These are phyloP conservation scores for Pythium chondricola DNA, from an alignment of 352 stramenopile species.

Conservation along the genomic window DNA sequence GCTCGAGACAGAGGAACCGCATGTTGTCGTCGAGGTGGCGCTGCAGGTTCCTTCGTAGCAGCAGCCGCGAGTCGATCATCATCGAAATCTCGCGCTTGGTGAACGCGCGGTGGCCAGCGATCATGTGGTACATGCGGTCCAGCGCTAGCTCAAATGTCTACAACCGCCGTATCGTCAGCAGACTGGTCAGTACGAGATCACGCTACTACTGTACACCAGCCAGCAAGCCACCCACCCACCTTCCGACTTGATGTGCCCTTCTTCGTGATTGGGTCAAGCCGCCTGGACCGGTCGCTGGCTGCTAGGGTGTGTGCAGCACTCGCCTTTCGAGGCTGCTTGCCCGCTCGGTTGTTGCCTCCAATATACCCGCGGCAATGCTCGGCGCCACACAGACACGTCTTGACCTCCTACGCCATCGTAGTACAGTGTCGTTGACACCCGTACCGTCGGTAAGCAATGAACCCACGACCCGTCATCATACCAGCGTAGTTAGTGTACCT, in stretches of 20 bases:
- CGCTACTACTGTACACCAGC: not conserved
- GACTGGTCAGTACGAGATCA: not conserved
- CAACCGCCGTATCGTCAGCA: not conserved
- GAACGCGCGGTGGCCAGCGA: conserved; percentile 40
- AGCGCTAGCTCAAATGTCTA: conserved; percentile 56
- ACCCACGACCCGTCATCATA: conserved; percentile 21
- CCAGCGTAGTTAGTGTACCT: conserved; percentile 26
- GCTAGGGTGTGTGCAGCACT: conserved; percentile 6
- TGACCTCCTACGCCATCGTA: conserved; percentile 66
- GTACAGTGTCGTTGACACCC: too few species aligned
- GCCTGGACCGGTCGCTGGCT: not conserved
- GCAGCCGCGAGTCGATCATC: conserved; percentile 41
- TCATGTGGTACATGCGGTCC: conserved; percentile 39
- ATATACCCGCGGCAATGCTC: conserved; percentile 67
- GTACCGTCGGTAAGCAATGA: too few species aligned
- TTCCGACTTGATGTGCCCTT: conserved; percentile 17
- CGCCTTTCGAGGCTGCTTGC: conserved; percentile 21
- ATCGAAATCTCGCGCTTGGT: conserved; percentile 38
- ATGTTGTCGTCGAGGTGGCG: conserved; percentile 54
- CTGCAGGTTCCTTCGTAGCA: conserved; percentile 54
- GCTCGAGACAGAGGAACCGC: conserved; percentile 43
- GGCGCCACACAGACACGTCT: conserved; percentile 54
- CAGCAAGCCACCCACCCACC: conserved; percentile 4
- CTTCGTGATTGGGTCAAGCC: conserved; percentile 20
- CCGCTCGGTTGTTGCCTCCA: conserved; percentile 54